phyloP scores from a whole-genome alignment of 2,329 filamentous ascomycete species.

The Diaporthe citri region DNA sequence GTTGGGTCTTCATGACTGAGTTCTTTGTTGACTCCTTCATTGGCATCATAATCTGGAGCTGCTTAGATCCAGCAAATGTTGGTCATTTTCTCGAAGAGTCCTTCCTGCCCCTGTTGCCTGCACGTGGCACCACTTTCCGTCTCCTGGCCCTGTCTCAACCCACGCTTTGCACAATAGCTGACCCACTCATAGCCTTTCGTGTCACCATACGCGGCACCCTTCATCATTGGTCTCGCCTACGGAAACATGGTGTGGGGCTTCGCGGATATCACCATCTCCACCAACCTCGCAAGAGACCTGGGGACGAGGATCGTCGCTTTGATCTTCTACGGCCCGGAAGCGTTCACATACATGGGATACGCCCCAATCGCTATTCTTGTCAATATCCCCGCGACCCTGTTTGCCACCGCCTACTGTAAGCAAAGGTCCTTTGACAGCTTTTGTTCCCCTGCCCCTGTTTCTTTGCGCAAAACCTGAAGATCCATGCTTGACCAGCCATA shows the following conservation, averaged over 20 bases:
- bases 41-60: conserved; percentile 69
- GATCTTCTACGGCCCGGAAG: conserved; percentile 67
- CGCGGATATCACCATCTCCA: conserved; percentile 65
- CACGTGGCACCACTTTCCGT: neutral
- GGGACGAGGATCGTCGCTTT: conserved; percentile 70
- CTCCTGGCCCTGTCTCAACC: neutral
- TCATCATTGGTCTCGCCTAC: conserved; percentile 68
- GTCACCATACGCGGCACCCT: conserved; percentile 59
- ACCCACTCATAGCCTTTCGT: conserved; percentile 58
- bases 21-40: conserved; percentile 71
- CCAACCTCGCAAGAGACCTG: conserved; percentile 70
- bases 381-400: conserved; percentile 68
- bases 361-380: conserved; percentile 67
- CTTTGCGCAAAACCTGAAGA: neutral
- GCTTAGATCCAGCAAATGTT: conserved; percentile 66
- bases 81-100: neutral
- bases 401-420: conserved; percentile 64
- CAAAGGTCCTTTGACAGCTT: neutral
- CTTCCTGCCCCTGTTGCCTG: neutral
- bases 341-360: conserved; percentile 57
- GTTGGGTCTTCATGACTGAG: conserved; percentile 69
- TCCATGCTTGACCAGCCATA: fast-evolving
- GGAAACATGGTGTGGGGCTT: conserved; percentile 69
- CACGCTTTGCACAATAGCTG: neutral
- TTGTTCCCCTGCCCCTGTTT: neutral